Evolutionary conservation across 2,329 filamentous ascomycete species (phyloP).

Genomic region (Onygena corvina): DNA sequence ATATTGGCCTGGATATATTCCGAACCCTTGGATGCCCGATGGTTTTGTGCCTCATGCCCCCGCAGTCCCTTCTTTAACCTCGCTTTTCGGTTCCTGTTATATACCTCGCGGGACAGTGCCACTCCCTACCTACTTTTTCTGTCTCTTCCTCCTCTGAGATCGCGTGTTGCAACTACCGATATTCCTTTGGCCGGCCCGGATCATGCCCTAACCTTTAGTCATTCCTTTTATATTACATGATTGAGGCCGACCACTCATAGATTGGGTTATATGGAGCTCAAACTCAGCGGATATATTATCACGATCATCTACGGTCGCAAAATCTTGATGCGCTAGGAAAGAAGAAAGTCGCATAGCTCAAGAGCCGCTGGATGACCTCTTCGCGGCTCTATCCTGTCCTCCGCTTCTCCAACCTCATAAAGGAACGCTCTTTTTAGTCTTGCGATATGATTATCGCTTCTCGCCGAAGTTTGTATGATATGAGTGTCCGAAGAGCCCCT

Average conservation of each 20-base stretch:
- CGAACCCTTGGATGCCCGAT: neutral
- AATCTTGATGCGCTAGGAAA: neutral
- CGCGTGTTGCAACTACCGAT: neutral
- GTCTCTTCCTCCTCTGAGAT: neutral
- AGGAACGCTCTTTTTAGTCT: neutral
- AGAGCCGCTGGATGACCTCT: neutral
- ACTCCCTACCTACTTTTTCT: neutral
- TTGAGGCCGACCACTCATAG: neutral
- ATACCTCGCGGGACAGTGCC: neutral
- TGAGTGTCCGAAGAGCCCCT: conserved; percentile 19
- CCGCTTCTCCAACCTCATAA: neutral
- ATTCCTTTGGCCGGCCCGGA: conserved; percentile 4
- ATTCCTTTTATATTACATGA: neutral
- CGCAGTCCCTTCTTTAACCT: neutral
- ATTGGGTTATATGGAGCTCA: neutral
- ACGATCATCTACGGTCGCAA: neutral
- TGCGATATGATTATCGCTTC: conserved; percentile 26
- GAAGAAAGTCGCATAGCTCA: neutral
- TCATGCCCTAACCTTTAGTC: conserved; percentile 2
- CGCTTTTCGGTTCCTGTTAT: neutral
- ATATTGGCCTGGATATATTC: neutral
- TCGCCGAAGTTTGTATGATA: conserved; percentile 21
- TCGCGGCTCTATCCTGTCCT: neutral
- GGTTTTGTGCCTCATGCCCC: conserved; percentile 1
- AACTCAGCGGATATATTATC: neutral